phyloP scores from a whole-genome alignment of 345 rosid species.

The Rhodamnia rubescens region DNA sequence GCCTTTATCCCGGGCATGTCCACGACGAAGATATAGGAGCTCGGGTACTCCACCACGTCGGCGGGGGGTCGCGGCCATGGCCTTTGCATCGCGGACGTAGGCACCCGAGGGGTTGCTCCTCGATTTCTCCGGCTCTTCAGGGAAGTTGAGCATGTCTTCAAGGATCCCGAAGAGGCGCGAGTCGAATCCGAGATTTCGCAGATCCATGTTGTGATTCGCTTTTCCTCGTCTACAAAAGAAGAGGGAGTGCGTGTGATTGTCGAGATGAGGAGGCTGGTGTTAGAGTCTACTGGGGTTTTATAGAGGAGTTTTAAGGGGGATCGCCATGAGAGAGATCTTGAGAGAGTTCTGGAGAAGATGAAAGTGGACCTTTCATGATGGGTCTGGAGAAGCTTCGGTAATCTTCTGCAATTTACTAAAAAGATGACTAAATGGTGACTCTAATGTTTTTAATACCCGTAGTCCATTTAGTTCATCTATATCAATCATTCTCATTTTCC shows the following conservation, averaged over 20 bases:
- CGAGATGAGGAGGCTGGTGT: background rate
- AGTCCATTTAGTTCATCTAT: background rate
- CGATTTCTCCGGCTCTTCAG: conserved; percentile 9
- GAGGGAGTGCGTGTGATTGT: background rate
- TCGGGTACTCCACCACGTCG: conserved; percentile 49
- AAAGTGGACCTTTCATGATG: background rate
- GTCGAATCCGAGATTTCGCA: conserved; percentile 33
- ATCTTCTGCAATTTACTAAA: background rate
- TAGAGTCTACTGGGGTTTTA: background rate
- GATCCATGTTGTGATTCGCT: conserved; percentile 12
- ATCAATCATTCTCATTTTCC: background rate
- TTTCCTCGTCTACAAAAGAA: background rate
- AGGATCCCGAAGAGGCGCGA: conserved; percentile 31
- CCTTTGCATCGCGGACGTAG: conserved; percentile 53
- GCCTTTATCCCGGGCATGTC: conserved; percentile 80
- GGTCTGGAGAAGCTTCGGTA: background rate
- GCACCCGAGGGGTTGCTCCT: conserved; percentile 23
- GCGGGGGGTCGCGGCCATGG: conserved; percentile 86
- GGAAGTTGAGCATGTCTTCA: conserved; percentile 44
- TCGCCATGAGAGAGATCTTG: background rate
- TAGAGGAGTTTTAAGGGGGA: background rate
- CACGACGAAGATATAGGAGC: conserved; percentile 43
- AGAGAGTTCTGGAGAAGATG: background rate
- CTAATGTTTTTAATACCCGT: background rate
- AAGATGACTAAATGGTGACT: background rate